phyloP scores from a whole-genome alignment of 1,284 basidiomycete species.

The Apiotrichum domesticum region DNA sequence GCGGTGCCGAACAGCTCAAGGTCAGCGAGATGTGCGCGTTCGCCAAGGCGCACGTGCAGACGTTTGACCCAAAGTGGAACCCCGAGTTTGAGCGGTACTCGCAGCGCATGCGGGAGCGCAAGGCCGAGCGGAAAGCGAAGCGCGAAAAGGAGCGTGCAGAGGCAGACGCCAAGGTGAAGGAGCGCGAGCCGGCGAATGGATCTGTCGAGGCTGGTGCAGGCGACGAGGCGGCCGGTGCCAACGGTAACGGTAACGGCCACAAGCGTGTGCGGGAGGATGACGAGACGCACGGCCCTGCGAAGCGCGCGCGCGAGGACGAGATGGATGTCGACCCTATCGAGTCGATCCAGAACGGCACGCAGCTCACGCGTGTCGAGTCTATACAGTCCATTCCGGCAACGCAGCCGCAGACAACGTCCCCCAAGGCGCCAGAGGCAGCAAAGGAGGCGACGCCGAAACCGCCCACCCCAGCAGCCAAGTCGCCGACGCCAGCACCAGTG shows the following conservation, averaged over 20 bases:
- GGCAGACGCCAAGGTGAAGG: conserved; percentile 12
- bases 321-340: conserved; percentile 34
- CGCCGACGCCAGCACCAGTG: conserved; percentile 17
- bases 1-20: conserved; percentile 66
- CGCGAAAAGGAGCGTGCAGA: conserved; percentile 65
- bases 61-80: conserved; percentile 76
- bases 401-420: neutral
- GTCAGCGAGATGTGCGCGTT: conserved; percentile 87
- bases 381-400: neutral
- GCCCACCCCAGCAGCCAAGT: neutral
- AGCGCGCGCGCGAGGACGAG: conserved; percentile 61
- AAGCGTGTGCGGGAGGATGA: conserved; percentile 25
- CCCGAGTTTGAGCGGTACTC: conserved; percentile 87
- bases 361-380: neutral
- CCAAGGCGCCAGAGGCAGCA: neutral
- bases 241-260: conserved; percentile 11
- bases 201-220: neutral
- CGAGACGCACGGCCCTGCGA: conserved; percentile 46
- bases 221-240: neutral
- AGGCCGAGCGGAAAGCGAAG: conserved; percentile 53
- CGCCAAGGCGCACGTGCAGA: conserved; percentile 71
- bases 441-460: neutral
- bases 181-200: conserved; percentile 4
- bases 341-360: conserved; percentile 43
- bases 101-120: conserved; percentile 65